These are phyloP conservation scores for Immersiporthe knoxdaviesiana DNA, from an alignment of 2,329 filamentous ascomycete species.

Conservation along the genomic window DNA sequence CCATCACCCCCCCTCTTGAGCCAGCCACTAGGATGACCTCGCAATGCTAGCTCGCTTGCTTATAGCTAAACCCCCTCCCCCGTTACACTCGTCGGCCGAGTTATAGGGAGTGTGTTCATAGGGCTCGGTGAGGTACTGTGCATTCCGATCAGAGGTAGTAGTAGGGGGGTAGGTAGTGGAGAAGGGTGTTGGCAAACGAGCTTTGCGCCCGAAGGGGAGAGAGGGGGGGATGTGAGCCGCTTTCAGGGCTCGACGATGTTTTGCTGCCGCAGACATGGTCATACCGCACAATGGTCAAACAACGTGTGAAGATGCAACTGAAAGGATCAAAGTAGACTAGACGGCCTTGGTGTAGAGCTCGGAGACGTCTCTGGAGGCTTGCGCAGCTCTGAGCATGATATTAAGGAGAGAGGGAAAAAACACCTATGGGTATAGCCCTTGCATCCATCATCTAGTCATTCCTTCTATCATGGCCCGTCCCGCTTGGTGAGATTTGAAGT, in stretches of 20 bases:
- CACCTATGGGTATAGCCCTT: constrained; percentile 11
- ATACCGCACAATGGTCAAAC: neutral
- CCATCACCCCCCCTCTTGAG: too few species aligned
- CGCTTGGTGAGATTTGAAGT: neutral
- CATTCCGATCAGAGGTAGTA: neutral
- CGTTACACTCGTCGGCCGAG: neutral
- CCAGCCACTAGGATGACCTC: neutral
- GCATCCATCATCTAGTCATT: constrained; percentile 16
- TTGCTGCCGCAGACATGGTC: neutral
- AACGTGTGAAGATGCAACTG: constrained; percentile 1
- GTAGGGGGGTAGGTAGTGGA: neutral
- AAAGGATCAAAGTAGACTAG: neutral
- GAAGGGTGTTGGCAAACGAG: neutral
- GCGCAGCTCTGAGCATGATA: neutral
- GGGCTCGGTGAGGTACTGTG: neutral
- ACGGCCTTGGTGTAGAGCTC: neutral
- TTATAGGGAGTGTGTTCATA: neutral
- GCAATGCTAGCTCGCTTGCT: neutral
- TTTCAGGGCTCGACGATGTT: neutral
- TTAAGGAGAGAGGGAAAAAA: neutral
- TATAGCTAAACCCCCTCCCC: neutral
- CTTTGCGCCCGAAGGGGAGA: too few species aligned
- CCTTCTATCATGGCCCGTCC: neutral
- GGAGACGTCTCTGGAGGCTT: neutral
- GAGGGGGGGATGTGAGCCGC: neutral